phyloP scores from a whole-genome alignment of 2,329 filamentous ascomycete genomes.

The Neonectria ditissima region DNA sequence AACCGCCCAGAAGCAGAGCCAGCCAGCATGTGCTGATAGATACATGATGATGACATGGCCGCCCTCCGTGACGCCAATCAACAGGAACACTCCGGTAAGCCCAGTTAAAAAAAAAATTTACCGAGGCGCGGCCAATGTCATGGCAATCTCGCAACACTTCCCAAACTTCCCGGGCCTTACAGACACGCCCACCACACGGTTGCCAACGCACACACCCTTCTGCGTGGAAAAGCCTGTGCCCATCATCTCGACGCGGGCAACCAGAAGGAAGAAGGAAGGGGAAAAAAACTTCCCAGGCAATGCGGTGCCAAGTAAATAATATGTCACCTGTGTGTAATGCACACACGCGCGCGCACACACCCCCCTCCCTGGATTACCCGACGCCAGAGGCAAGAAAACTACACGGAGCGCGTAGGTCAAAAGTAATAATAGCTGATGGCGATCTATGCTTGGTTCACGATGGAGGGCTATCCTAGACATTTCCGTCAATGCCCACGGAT shows the following conservation, averaged over 20 bases:
- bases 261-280: too few relatives aligned
- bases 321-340: background rate
- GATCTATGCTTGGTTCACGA: conserved; percentile 22
- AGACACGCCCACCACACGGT: conserved; percentile 14
- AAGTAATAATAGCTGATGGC: conserved; percentile 1
- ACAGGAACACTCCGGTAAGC: conserved; percentile 24
- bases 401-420: conserved; percentile 10
- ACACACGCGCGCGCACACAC: conserved; percentile 8
- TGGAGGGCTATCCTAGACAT: conserved; percentile 16
- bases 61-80: conserved; percentile 32
- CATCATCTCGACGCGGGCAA: conserved; percentile 6
- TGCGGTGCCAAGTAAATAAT: background rate
- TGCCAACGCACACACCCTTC: conserved; percentile 14
- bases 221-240: background rate
- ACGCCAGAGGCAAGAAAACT: conserved; percentile 15
- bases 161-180: conserved; percentile 24
- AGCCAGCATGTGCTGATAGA: conserved; percentile 41
- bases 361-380: conserved; percentile 2
- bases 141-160: conserved; percentile 34
- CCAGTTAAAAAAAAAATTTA: too few relatives aligned
- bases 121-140: conserved; percentile 30
- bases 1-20: conserved; percentile 16
- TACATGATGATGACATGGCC: conserved; percentile 44
- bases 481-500: conserved; percentile 3
- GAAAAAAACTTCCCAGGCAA: background rate